Evolutionary conservation across 2,329 filamentous ascomycete genomes (phyloP), one percentile per base, ranked within the genome.

Genomic region (Sporothrix phasma): DNA sequence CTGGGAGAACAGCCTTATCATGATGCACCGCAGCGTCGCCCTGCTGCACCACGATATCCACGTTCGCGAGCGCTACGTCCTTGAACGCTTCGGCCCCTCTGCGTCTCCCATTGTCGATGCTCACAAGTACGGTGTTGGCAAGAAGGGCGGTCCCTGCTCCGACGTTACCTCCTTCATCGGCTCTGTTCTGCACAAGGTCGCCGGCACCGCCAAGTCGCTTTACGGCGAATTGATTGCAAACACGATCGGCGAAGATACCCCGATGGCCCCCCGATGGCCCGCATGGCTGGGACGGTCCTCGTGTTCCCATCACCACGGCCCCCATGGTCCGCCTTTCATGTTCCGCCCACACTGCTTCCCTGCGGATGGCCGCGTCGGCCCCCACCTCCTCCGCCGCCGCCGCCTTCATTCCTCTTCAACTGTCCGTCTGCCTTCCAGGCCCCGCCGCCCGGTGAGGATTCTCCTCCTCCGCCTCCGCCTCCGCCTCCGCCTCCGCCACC

Each of bases 141-240:
- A 56, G 34, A 54, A 45, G 7, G n/a, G 62, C 15, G 53, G 26
- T 26, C 54, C 43, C 24, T 58, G 31, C 56, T 51, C 49, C 58
- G 76, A 72, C 65, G 62, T 80, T 47, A 77, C 75, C 67, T 81
- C 80, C 66, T 69, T 80, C 47, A 70, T 79, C 53, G 71, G 72
- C 46, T 70, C 74, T n/a, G 69, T 80, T 54, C 72, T 75, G 49
- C 68, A 74, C 58, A 74, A 75, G 56, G 72, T 79, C 61, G 74
- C 74, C 66, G 72, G 76, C 49, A 71, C 72, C 43, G 74, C 73
- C 51, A 69, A 69, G 51, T 69, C 70, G 11, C 51, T 77, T 3
- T 77, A 75, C 62, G 69, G 69, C 3, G 72, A 71, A 64, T 67
- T 17, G 62, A 68, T 62, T 58, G 26, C 61, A 29, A 47, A 59